phyloP scores from a whole-genome alignment of 352 stramenopile species.

The Phytophthora syringae region DNA sequence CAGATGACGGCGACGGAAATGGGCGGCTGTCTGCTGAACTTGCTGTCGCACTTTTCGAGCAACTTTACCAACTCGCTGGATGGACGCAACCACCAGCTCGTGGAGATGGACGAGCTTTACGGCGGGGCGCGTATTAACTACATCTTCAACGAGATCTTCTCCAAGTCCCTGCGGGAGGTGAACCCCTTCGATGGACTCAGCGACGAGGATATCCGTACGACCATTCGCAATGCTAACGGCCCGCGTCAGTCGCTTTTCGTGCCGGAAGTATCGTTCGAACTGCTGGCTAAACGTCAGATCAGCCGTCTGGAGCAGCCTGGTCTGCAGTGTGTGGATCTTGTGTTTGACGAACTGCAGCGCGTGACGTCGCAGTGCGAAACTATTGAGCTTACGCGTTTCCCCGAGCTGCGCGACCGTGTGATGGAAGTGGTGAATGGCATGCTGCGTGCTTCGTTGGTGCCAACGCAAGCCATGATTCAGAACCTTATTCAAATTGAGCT shows the following conservation, averaged over 20 bases:
- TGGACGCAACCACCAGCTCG: constrained; percentile 81
- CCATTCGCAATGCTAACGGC: constrained; percentile 98
- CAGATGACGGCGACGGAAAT: constrained; percentile 91
- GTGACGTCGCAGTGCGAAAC: constrained; percentile 96
- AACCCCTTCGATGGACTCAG: constrained; percentile 97
- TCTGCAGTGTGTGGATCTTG: constrained; percentile 98
- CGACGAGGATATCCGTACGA: constrained; percentile 99
- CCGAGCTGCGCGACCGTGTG: constrained; percentile 95
- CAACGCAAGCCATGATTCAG: constrained; percentile 94
- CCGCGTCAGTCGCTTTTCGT: constrained; percentile 98
- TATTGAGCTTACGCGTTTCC: constrained; percentile 96
- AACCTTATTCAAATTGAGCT: constrained; percentile 99
- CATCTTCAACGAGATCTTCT: constrained; percentile 99
- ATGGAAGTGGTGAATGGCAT: constrained; percentile 94
- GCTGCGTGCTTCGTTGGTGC: constrained; percentile 78
- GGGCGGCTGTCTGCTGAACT: constrained; percentile 93
- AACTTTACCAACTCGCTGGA: constrained; percentile 93
- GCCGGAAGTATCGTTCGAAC: constrained; percentile 98
- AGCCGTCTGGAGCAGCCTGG: constrained; percentile 95
- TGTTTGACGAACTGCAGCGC: constrained; percentile 98
- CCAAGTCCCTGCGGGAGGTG: constrained; percentile 89
- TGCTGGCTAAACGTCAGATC: constrained; percentile 98
- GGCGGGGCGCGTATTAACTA: constrained; percentile 98
- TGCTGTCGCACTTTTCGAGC: constrained; percentile 93
- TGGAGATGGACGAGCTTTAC: constrained; percentile 94